phyloP scores from a whole-genome alignment of 2,329 filamentous ascomycete genomes.

The Calonectria fujianensis region DNA sequence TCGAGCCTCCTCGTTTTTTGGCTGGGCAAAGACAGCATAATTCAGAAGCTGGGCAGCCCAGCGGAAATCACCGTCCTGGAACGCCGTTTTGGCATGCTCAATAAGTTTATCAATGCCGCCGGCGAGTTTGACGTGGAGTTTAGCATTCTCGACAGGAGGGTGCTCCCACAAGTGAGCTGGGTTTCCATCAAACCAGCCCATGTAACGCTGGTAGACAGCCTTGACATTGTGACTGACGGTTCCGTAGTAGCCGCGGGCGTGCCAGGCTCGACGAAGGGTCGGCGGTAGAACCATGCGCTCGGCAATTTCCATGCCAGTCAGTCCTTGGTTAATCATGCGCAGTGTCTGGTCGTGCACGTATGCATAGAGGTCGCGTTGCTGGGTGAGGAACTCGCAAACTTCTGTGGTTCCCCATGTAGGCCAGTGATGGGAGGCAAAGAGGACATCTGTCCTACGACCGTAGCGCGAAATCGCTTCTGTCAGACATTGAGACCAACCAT shows the following conservation, averaged over 20 bases:
- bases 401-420: neutral
- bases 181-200: neutral
- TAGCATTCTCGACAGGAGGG: neutral
- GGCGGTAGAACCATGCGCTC: neutral
- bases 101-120: neutral
- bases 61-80: neutral
- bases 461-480: neutral
- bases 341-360: neutral
- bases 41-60: conserved; percentile 2
- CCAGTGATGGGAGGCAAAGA: conserved; percentile 7
- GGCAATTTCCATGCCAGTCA: neutral
- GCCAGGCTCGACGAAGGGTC: neutral
- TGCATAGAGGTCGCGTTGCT: conserved; percentile 2
- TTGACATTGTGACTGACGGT: neutral
- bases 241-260: neutral
- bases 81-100: neutral
- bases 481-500: neutral
- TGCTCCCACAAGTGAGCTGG: conserved; percentile 6
- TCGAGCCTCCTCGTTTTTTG: neutral
- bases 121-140: neutral
- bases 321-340: neutral
- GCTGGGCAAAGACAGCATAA: neutral
- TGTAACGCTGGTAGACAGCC: neutral
- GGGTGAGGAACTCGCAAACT: neutral
- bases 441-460: neutral